These are phyloP conservation scores for Lactifluus echinatus DNA, from an alignment of 768 basidiomycete genomes.

Conservation along the genomic window DNA sequence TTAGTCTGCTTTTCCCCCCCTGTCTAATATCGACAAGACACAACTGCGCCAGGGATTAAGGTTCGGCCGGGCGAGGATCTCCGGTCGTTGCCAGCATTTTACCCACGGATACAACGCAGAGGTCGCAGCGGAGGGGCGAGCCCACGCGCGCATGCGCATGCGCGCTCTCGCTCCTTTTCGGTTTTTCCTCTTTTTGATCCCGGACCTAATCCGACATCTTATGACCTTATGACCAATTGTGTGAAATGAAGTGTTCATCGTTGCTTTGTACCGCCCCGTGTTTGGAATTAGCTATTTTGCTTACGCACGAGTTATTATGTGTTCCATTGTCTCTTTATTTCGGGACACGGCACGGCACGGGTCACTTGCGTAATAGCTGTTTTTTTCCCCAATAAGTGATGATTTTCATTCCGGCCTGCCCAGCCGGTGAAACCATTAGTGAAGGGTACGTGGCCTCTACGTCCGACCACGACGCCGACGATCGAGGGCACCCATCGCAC, in stretches of 20 bases:
- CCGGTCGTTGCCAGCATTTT: not conserved
- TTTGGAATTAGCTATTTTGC: not conserved
- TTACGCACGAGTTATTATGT: no score
- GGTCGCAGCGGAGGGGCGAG: no score
- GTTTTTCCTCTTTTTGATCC: not conserved
- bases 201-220: not conserved
- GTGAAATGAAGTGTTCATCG: not conserved
- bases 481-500: constrained; percentile 6
- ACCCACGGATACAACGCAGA: not conserved
- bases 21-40: not conserved
- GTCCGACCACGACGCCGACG: constrained; percentile 1
- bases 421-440: not conserved
- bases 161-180: not conserved
- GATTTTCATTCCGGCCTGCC: not conserved
- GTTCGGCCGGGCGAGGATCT: constrained; percentile 1
- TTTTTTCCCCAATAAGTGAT: no score
- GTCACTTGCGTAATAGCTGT: not conserved
- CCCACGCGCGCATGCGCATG: no score
- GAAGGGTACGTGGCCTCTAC: not conserved
- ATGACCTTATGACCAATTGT: not conserved
- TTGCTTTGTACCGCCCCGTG: not conserved
- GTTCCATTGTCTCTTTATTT: no score
- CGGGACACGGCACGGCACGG: not conserved
- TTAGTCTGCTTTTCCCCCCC: not conserved
- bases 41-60: constrained; percentile 2